Evolutionary conservation across 1,139 yeast species (phyloP), one percentile per base, ranked within the genome.

Genomic region (Blastobotrys raffinosifermentans): DNA sequence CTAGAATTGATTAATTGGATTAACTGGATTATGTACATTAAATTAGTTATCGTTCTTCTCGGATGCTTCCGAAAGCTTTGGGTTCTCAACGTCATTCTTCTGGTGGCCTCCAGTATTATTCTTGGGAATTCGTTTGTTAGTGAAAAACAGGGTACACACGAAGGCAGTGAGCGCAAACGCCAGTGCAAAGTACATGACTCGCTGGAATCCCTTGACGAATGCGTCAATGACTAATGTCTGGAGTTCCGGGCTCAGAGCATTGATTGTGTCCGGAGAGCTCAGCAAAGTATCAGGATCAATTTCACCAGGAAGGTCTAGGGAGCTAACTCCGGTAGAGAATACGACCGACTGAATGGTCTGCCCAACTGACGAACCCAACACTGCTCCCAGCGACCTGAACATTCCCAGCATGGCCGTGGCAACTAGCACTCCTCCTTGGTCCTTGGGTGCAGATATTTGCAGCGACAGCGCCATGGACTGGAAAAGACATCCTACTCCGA

Each of bases 401-500:
- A 75, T 73, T 45, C 70, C 71, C 35, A 70, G 46, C 42, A 72
- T 63, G 1, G 76, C 57, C 1, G 79, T 74, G 1, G 72, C 66
- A 44, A 73, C 50, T 36, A 77, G 70, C 32, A 72, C 60, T 0
- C 75, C 66, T 3, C 81, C 81, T 3, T 67, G 66, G 20, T 51
- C 19, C 64, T 66, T 51, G 2, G 83, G 82, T 1, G 80, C 75
- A 29, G 64, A 60, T 22, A 78, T 52, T 51, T 80, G 86, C 5
- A 72, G 67, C 11, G 76, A 60, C 16, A 80, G 53, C 31, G 74
- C 49, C 1, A 73, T 57, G 22, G 75, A 61, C 54, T 78, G 87
- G 48, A 77, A 64, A 35, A 66, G 63, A 16, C 70, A 48, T 1
- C 87, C 86, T 34, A 71, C 59, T 0, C 77, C 69, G 17, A 75